These are phyloP conservation scores for Aspergillus carlsbadensis DNA, from an alignment of 495 filamentous ascomycete genomes.

Conservation along the genomic window DNA sequence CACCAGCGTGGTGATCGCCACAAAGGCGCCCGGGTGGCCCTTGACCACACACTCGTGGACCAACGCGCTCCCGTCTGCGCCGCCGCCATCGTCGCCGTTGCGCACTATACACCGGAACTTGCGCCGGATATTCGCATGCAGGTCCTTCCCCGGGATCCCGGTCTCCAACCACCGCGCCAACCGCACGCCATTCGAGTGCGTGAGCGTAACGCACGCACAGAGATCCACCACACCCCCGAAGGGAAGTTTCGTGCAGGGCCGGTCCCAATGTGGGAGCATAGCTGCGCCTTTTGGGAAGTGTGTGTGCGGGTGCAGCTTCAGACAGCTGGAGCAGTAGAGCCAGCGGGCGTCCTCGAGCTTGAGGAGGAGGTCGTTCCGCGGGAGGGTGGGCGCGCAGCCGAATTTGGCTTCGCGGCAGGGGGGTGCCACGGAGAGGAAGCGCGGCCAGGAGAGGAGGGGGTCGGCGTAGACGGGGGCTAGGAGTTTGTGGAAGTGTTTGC, in stretches of 20 bases:
- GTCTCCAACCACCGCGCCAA: constrained; percentile 2
- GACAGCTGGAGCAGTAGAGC: constrained; percentile 10
- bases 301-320: constrained; percentile 10
- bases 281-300: neutral
- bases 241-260: neutral
- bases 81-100: neutral
- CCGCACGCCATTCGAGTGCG: neutral
- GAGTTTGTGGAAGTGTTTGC: neutral
- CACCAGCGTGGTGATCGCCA: neutral
- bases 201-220: constrained; percentile 17
- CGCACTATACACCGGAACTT: neutral
- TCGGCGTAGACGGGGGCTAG: neutral
- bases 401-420: neutral
- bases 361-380: constrained; percentile 10
- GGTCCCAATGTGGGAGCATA: neutral
- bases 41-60: constrained; percentile 2
- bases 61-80: too few species aligned
- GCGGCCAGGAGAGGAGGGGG: constrained; percentile 6
- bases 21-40: neutral
- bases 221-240: constrained; percentile 24
- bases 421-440: constrained; percentile 2
- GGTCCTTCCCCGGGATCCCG: neutral
- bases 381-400: neutral
- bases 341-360: constrained; percentile 10
- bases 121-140: neutral